These are phyloP conservation scores for Sutorius eximius DNA, from an alignment of 1,284 basidiomycete genomes.

Conservation along the genomic window DNA sequence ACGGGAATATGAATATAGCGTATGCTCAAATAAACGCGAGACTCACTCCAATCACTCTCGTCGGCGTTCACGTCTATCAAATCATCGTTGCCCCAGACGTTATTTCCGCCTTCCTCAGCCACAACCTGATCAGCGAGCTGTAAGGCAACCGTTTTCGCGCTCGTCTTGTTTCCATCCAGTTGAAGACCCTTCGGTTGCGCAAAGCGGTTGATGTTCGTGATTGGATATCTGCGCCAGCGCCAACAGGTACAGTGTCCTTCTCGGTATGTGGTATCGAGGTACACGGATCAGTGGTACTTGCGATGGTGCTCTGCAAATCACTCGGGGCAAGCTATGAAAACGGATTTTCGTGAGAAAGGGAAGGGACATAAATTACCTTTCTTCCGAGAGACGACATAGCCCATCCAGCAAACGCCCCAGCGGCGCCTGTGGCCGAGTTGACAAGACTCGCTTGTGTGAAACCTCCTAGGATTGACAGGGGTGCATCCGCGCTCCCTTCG, in stretches of 20 bases:
- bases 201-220: conserved; percentile 13
- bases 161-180: conserved; percentile 58
- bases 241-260: conserved; percentile 7
- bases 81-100: conserved; percentile 73
- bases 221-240: conserved; percentile 13
- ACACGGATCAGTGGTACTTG: conserved; percentile 39
- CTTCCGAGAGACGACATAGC: conserved; percentile 86
- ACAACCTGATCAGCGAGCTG: conserved; percentile 61
- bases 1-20: background rate
- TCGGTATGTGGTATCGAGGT: conserved; percentile 37
- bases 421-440: too few species aligned
- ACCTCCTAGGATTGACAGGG: conserved; percentile 37
- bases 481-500: conserved; percentile 32
- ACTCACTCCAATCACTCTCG: conserved; percentile 87
- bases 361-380: conserved; percentile 46
- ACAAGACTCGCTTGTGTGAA: conserved; percentile 32
- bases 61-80: conserved; percentile 91
- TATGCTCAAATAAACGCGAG: background rate
- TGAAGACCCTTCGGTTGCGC: conserved; percentile 61
- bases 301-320: conserved; percentile 71
- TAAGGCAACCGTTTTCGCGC: conserved; percentile 42
- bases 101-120: conserved; percentile 47
- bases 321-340: conserved; percentile 57
- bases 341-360: background rate
- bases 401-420: conserved; percentile 90